These are phyloP conservation scores for Durusdinium trenchii DNA, from an alignment of 73 alveolate species.

Conservation along the genomic window DNA sequence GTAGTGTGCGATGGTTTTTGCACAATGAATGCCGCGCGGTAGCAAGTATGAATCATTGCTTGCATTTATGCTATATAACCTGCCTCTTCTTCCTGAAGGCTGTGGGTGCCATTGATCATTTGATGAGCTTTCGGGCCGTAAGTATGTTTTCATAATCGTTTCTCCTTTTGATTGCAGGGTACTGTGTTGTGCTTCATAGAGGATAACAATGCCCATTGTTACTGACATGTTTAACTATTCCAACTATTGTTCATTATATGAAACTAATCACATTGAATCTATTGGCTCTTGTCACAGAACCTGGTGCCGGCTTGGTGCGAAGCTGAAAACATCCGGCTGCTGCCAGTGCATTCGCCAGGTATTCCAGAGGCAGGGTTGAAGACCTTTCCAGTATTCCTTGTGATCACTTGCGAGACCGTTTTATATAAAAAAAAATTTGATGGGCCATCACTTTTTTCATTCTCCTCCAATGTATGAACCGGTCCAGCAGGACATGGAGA, in stretches of 20 bases:
- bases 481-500: slow-evolving; percentile 54
- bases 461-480: neutral
- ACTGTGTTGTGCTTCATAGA: no score
- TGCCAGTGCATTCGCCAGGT: slow-evolving; percentile 94
- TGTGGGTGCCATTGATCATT: neutral
- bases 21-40: neutral
- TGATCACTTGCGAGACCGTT: neutral
- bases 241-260: no score
- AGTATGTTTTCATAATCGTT: no score
- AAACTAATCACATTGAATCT: neutral
- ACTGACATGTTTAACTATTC: no score
- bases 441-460: neutral
- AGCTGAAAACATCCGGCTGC: slow-evolving; percentile 50
- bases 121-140: no score
- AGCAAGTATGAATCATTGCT: no score
- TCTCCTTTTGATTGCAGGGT: no score
- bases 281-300: slow-evolving; percentile 29
- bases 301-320: slow-evolving; percentile 77
- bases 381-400: neutral
- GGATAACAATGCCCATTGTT: no score
- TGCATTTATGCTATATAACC: neutral
- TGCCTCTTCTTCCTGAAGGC: neutral
- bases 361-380: slow-evolving; percentile 56
- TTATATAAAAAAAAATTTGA: no score
- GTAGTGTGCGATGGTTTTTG: slow-evolving; percentile 60